A percentile compares a stretch with the other conserved stretches of the same genome.
Conservation (phyloP, 257 asterid species). For the Nicotiana noctiflora region DNA sequence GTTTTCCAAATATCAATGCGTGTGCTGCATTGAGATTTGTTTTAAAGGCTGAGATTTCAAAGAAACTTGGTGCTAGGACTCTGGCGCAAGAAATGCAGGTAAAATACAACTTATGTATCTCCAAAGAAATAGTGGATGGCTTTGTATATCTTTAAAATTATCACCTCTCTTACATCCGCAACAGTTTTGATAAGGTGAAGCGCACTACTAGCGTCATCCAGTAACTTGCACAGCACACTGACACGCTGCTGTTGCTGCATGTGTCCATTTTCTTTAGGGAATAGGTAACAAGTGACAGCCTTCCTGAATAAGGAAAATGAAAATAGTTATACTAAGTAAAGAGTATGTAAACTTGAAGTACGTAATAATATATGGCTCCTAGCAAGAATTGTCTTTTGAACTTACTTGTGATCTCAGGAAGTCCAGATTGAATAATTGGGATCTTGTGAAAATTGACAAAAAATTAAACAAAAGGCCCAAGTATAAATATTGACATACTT, state of each 20-base stretch:
- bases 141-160: background rate
- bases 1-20: slow-evolving; percentile 78
- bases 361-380: slow-evolving; percentile 4
- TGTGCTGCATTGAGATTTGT: slow-evolving; percentile 62
- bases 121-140: background rate
- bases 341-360: background rate
- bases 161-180: background rate
- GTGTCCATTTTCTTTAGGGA: background rate
- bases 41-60: slow-evolving; percentile 39
- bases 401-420: background rate
- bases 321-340: background rate
- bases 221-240: background rate
- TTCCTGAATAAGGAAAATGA: background rate
- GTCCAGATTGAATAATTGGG: background rate
- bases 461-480: background rate
- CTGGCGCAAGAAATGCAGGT: slow-evolving; percentile 69
- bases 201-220: background rate
- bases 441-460: background rate
- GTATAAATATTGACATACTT: background rate
- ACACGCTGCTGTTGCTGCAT: background rate
- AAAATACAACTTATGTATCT: slow-evolving; percentile 17
- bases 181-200: background rate
- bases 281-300: background rate
- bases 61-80: slow-evolving; percentile 58
- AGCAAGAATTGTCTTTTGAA: background rate